phyloP scores from a whole-genome alignment of 768 basidiomycete genomes.

The Calocybe indica region DNA sequence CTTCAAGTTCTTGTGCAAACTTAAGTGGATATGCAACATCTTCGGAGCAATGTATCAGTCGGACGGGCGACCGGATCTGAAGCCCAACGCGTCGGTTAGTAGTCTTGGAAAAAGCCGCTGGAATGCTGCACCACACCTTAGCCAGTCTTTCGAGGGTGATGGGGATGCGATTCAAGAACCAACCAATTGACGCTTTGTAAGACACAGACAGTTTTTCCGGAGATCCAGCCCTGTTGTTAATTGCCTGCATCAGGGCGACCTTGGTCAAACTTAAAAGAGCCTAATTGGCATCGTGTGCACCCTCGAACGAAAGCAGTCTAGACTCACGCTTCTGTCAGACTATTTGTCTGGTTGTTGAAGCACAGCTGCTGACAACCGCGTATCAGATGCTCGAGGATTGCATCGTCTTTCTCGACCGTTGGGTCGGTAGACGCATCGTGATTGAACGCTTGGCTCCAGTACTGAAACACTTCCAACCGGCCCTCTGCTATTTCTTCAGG shows the following conservation, averaged over 20 bases:
- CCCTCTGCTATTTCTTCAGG: slow-evolving; percentile 21
- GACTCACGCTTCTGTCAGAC: slow-evolving; percentile 6
- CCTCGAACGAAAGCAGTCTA: background rate
- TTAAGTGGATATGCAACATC: slow-evolving; percentile 10
- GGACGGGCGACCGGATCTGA: slow-evolving; percentile 8
- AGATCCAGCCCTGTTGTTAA: slow-evolving; percentile 9
- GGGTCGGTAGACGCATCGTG: background rate
- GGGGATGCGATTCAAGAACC: slow-evolving; percentile 7
- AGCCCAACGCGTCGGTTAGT: background rate
- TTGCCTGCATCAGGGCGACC: slow-evolving; percentile 5
- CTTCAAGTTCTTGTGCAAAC: slow-evolving; percentile 6
- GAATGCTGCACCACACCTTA: slow-evolving; percentile 1
- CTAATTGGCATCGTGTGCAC: background rate
- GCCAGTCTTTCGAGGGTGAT: slow-evolving; percentile 2
- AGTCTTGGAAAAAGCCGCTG: background rate
- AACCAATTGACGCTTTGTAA: slow-evolving; percentile 4
- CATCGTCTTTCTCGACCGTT: slow-evolving; percentile 5
- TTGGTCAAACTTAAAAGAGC: slow-evolving; percentile 5
- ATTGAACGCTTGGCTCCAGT: slow-evolving; percentile 15
- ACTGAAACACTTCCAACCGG: slow-evolving; percentile 19
- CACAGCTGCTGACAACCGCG: slow-evolving; percentile 10
- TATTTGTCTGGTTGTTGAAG: slow-evolving; percentile 5
- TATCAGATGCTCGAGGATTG: slow-evolving; percentile 14
- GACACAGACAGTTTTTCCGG: slow-evolving; percentile 5
- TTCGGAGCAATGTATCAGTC: slow-evolving; percentile 12